These are phyloP conservation scores for Mycena filopes DNA, from an alignment of 768 basidiomycete species.

Conservation along the genomic window DNA sequence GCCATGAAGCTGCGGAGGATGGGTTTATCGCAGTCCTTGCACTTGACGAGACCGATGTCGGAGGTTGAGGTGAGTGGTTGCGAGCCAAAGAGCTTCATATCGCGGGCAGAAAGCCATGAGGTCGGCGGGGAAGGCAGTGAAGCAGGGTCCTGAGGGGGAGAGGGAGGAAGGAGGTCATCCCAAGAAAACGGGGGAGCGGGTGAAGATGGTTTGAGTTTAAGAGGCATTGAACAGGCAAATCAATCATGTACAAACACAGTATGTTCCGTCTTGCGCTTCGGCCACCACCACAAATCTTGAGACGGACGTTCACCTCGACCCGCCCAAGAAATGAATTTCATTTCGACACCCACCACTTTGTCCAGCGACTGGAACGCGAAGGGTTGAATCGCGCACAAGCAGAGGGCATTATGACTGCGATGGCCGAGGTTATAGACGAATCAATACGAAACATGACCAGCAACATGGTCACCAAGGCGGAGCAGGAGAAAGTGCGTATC, in stretches of 20 bases:
- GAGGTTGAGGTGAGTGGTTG: slow-evolving; percentile 73
- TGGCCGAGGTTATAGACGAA: slow-evolving; percentile 98
- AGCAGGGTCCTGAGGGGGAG: slow-evolving; percentile 49
- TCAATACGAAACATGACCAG: slow-evolving; percentile 95
- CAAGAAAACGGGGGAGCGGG: slow-evolving; percentile 72
- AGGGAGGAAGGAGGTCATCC: slow-evolving; percentile 56
- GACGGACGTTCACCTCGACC: slow-evolving; percentile 18
- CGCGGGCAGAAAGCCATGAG: slow-evolving; percentile 84
- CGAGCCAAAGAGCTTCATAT: slow-evolving; percentile 90
- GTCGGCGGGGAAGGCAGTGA: slow-evolving; percentile 79
- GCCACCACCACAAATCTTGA: slow-evolving; percentile 7
- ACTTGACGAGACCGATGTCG: slow-evolving; percentile 74
- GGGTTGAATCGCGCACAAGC: slow-evolving; percentile 92
- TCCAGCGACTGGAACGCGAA: slow-evolving; percentile 88
- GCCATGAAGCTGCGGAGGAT: slow-evolving; percentile 77
- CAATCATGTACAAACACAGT: not conserved
- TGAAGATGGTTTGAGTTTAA: slow-evolving; percentile 58
- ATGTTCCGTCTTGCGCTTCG: slow-evolving; percentile 19
- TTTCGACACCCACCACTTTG: slow-evolving; percentile 96
- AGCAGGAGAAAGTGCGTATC: slow-evolving; percentile 87
- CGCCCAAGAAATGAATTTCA: slow-evolving; percentile 65
- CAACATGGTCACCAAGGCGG: slow-evolving; percentile 95
- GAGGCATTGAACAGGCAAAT: slow-evolving; percentile 54
- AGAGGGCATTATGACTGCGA: slow-evolving; percentile 96
- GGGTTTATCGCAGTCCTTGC: slow-evolving; percentile 85